Percentiles rank a stretch among this genome's conserved stretches.
Conservation (phyloP, 2,329 filamentous ascomycete genomes). For the Colletotrichum echinochloae region DNA sequence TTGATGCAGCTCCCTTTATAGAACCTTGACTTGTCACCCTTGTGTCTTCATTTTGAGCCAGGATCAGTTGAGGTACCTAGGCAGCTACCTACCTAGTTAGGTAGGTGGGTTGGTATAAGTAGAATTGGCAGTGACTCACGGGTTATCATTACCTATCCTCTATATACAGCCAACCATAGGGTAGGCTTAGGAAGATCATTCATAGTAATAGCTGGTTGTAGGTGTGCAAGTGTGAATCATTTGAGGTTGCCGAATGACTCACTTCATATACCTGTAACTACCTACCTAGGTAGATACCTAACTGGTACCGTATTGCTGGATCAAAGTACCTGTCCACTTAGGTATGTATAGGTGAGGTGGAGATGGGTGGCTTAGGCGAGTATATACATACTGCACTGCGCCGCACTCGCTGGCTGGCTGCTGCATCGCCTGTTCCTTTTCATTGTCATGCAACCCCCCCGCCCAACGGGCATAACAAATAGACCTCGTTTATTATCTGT, state of each 20-base stretch:
- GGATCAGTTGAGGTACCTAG: background rate
- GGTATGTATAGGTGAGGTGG: background rate
- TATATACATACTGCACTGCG: too few species aligned
- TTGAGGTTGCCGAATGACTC: constrained; percentile 2
- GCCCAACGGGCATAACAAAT: too few species aligned
- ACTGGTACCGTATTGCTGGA: background rate
- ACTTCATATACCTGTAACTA: background rate
- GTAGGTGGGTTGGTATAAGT: background rate
- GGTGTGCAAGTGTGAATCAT: background rate
- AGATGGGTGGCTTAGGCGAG: background rate
- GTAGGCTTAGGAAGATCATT: background rate
- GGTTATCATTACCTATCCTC: background rate
- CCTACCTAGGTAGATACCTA: background rate
- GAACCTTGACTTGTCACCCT: background rate
- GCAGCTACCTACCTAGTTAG: background rate
- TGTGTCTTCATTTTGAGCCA: background rate
- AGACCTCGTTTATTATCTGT: background rate
- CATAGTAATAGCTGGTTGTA: background rate
- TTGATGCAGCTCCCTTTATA: background rate
- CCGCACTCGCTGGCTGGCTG: too few species aligned
- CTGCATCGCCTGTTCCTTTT: background rate
- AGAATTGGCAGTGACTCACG: background rate
- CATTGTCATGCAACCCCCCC: too few species aligned
- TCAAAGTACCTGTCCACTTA: background rate
- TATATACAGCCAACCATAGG: too few species aligned